phyloP scores from a whole-genome alignment of 306 rosid genomes.

The Erythrophleum fordii region DNA sequence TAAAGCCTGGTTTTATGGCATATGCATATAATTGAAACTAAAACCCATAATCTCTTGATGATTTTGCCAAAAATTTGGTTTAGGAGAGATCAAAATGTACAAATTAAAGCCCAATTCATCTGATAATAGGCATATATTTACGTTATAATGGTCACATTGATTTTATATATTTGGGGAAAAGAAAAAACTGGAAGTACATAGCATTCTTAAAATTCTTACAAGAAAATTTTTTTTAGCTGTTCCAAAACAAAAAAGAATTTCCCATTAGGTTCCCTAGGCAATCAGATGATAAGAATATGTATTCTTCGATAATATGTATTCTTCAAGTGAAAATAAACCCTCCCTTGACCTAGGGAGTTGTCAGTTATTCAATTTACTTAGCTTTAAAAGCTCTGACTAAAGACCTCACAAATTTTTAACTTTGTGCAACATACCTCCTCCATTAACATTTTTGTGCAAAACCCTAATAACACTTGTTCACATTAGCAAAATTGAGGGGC shows the following conservation, averaged over 20 bases:
- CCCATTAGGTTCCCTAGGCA: background rate
- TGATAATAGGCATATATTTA: background rate
- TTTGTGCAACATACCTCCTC: background rate
- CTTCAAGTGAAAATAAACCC: too few species aligned
- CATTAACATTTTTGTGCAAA: background rate
- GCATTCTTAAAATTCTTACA: background rate
- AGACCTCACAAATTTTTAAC: background rate
- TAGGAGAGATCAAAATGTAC: conserved; percentile 15
- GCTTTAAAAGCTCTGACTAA: background rate
- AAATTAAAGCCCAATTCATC: conserved; percentile 22
- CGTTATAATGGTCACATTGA: conserved; percentile 2
- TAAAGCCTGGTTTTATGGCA: background rate
- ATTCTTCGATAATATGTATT: too few species aligned
- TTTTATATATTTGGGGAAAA: background rate
- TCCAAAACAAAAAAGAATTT: background rate
- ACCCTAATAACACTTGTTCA: background rate
- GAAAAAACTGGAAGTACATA: background rate
- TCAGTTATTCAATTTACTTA: background rate
- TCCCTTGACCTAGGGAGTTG: background rate
- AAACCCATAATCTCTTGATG: background rate
- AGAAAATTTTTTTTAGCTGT: conserved; percentile 14
- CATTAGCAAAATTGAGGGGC: background rate
- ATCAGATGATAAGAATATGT: conserved; percentile 17
- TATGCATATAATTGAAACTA: background rate
- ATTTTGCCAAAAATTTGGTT: background rate